Evolutionary conservation across 148 eudicot species (phyloP), one percentile per base, ranked within the genome.

Genomic region (Rhododendron kiyosumense): DNA sequence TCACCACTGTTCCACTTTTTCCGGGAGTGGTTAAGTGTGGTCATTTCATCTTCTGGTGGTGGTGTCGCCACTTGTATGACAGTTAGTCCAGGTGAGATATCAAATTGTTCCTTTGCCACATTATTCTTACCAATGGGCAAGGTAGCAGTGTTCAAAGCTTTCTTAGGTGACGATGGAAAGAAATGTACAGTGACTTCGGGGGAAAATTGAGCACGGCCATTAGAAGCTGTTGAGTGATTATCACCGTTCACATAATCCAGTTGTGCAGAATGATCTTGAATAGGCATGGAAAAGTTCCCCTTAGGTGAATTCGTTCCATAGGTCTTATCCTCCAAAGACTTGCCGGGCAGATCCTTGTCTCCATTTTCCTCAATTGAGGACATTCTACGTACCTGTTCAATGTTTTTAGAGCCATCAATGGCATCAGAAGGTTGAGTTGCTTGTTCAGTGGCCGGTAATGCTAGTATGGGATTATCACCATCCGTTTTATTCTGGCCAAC

Each of bases 1-100:
- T 92, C 94, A 86, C 85, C 85, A 81, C 78, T 86, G 43, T 83
- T 88, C 98, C 98, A 95, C 86, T 94, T 94, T 92, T 91, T 95
- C 86, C 94, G 91, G 7, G 90, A 78, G 65, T 86, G 87, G 77
- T 45, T 86, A 38, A 86, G 45, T 54, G 79, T 41, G 36, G 82
- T 84, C 80, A 75, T 45, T 87, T 84, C 92, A 43, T 79, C 82
- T 15, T 86, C 79, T 76, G 90, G 84, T 73, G 92, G 88, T 49
- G 94, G 92, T 59, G 95, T 93, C 54, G 94, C 93, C 30, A 90
- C 85, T 89, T 90, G 89, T 45, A 89, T 59, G 77, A 86, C 88
- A 3, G 93, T 88, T 65, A 92, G 81, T 79, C 93, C 93, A 59
- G 89, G 87, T 51, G 88, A 88, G 43, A 69, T 30, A 57, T 86